phyloP scores from a whole-genome alignment of 2,329 filamentous ascomycete species.

The Fusarium odoratissimum region DNA sequence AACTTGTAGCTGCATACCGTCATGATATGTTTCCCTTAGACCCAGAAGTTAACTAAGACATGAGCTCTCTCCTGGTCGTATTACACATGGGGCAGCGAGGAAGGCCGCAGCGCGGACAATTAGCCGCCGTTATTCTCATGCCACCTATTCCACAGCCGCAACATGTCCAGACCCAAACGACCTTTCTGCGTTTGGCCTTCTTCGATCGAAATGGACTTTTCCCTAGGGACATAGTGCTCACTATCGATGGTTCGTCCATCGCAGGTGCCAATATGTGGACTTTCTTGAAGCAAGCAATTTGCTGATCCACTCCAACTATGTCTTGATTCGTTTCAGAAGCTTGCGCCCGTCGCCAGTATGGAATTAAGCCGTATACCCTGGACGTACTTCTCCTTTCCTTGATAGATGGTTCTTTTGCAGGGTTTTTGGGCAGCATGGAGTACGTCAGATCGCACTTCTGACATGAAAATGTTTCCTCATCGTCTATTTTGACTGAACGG shows the following conservation, averaged over 20 bases:
- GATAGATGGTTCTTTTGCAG: not conserved
- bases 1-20: fast-evolving
- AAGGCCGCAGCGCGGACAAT: fast-evolving
- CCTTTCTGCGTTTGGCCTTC: fast-evolving
- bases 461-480: not conserved
- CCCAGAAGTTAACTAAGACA: too few species aligned
- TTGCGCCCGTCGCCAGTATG: not conserved
- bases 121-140: fast-evolving
- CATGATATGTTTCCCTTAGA: not conserved
- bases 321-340: not conserved
- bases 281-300: not conserved
- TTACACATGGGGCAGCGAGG: not conserved
- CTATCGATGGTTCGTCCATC: fast-evolving
- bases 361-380: fast-evolving
- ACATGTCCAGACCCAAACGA: not conserved
- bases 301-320: not conserved
- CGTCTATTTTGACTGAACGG: fast-evolving
- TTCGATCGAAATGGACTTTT: fast-evolving
- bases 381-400: fast-evolving
- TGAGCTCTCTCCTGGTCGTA: not conserved
- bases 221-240: fast-evolving
- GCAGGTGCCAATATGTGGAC: not conserved
- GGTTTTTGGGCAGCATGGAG: not conserved
- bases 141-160: fast-evolving
- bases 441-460: not conserved